Evolutionary conservation across 192 early-diverging fungal genomes (phyloP).

Genomic region (Entomortierella lignicola): DNA sequence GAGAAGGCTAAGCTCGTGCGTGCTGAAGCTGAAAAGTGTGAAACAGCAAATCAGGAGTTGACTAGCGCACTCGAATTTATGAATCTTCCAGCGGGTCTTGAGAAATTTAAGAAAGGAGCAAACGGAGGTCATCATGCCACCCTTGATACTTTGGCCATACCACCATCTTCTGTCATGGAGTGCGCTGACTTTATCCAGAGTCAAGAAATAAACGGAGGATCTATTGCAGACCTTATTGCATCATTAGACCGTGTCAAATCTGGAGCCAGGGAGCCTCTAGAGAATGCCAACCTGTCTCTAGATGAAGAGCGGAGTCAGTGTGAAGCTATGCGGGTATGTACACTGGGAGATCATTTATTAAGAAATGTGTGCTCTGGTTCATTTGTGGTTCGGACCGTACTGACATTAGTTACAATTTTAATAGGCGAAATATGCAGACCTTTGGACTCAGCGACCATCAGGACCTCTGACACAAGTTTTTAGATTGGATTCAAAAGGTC

Average conservation of each 20-base stretch:
- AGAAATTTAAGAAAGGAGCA: conserved; percentile 76
- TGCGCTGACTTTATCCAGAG: conserved; percentile 70
- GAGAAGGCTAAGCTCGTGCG: conserved; percentile 95
- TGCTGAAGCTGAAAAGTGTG: conserved; percentile 79
- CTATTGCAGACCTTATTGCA: conserved; percentile 68
- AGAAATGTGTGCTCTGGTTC: too few species aligned
- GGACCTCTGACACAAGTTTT: conserved; percentile 74
- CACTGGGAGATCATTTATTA: too few species aligned
- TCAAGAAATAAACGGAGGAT: conserved; percentile 62
- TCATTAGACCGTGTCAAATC: conserved; percentile 74
- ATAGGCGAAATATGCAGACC: conserved; percentile 78
- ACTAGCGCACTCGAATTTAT: conserved; percentile 87
- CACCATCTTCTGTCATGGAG: conserved; percentile 69
- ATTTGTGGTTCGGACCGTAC: too few species aligned
- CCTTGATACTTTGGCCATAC: conserved; percentile 66
- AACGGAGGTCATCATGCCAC: conserved; percentile 50
- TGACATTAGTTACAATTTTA: neutral
- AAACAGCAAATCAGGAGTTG: conserved; percentile 86
- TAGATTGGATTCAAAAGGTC: conserved; percentile 79
- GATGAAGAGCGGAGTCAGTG: conserved; percentile 92
- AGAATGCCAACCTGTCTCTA: conserved; percentile 71
- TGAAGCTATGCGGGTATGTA: conserved; percentile 74
- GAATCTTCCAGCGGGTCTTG: conserved; percentile 82
- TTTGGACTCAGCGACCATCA: conserved; percentile 90
- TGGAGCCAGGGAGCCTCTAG: conserved; percentile 72